Evolutionary conservation across 768 basidiomycete genomes (phyloP), one percentile per base, ranked within the genome.

Genomic region (Myochromella boudieri): DNA sequence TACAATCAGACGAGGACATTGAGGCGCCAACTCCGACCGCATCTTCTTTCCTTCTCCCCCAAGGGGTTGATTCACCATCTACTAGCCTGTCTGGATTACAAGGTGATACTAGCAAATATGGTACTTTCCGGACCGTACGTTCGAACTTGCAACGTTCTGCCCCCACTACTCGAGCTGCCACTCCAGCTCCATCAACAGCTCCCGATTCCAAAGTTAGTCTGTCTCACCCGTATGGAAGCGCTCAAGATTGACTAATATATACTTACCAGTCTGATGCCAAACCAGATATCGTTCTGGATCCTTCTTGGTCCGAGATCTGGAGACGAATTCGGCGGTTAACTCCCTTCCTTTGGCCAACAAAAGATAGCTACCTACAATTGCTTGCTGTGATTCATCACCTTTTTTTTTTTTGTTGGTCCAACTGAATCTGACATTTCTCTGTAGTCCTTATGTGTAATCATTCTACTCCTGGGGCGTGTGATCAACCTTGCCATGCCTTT

Each of bases 291-390:
- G 61, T 72, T 3, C 66, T 78, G 18, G 83, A 88, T 47, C 84
- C 87, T 7, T 77, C 84, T 5, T 91, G 87, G 85, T 54, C 68
- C 17, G 88, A 91, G 61, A 69, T 91, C 28, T 75, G 77, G 66
- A 69, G 62, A 12, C 82, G 91, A 34, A 68, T 95, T 47, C 69
- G 71, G 38, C 79, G 78, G 37, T 72, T 95, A 32, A 65, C 76
- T 11, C 93, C 92, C 1, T 87, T 88, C 67, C 79, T 95, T 7
- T 95, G 92, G 91, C 93, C 93, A 4, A 74, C 75, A 26, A 86
- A 82, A 52, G 78, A 71, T 51, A 60, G 62, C 25, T 74, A 74
- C 47, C 73, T 95, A 3, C 91, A 94, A 63, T 58, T 85, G 32
- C 66, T 88, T 44, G 87, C 86, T 4, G 78, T 86, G 60, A 55